phyloP scores from a whole-genome alignment of 805 yeast species.

The Teunomyces tritomae region DNA sequence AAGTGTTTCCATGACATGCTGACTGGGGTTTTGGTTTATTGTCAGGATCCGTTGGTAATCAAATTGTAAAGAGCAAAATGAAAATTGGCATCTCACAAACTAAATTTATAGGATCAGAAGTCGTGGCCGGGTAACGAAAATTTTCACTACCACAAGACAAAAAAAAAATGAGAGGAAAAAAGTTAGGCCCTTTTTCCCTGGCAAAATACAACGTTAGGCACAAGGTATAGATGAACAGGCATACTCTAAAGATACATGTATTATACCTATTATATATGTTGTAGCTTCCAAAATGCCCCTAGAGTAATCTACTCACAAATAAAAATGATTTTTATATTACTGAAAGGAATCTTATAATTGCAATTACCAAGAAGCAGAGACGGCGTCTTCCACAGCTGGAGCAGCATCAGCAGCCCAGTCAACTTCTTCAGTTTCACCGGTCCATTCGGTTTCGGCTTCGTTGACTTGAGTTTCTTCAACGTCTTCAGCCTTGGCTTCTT shows the following conservation, averaged over 20 bases:
- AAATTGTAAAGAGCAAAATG: slow-evolving; percentile 15
- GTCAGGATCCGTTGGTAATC: slow-evolving; percentile 32
- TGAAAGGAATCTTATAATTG: slow-evolving; percentile 4
- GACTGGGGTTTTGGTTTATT: slow-evolving; percentile 33
- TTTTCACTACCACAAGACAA: background rate
- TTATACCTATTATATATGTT: slow-evolving; percentile 6
- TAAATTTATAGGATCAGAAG: background rate
- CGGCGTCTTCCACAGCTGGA: slow-evolving; percentile 74
- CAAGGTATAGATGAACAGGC: background rate
- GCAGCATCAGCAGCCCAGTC: slow-evolving; percentile 65
- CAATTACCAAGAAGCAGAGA: slow-evolving; percentile 48
- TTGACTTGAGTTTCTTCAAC: slow-evolving; percentile 59
- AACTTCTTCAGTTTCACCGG: slow-evolving; percentile 56
- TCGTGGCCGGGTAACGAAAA: slow-evolving; percentile 3
- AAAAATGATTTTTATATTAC: slow-evolving; percentile 1
- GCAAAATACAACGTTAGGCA: background rate
- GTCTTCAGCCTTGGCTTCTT: slow-evolving; percentile 53
- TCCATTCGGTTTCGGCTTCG: slow-evolving; percentile 56
- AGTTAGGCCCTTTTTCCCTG: background rate
- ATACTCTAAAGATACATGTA: slow-evolving; percentile 1
- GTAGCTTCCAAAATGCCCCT: slow-evolving; percentile 5
- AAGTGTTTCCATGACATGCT: slow-evolving; percentile 15
- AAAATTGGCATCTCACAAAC: background rate
- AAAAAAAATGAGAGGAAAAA: no score
- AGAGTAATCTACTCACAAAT: slow-evolving; percentile 3